These are phyloP conservation scores for Didymella lethalis DNA, from an alignment of 2,329 filamentous ascomycete species.

Conservation along the genomic window DNA sequence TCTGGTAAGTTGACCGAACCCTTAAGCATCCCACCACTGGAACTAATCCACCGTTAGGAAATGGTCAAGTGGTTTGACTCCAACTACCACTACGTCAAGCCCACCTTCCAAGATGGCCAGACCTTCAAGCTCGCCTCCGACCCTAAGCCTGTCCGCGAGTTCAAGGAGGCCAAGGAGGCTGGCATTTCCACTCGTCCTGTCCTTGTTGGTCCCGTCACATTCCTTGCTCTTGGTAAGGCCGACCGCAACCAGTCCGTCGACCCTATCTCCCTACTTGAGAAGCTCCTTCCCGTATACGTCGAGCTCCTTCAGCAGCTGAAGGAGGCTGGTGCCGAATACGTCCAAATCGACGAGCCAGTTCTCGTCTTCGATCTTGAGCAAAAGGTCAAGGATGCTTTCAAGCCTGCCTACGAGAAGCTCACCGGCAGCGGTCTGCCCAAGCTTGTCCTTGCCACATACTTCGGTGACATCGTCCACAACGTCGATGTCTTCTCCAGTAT, in stretches of 20 bases:
- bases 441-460: constrained; percentile 94
- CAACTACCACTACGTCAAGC: constrained; percentile 99
- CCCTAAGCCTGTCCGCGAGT: constrained; percentile 94
- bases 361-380: constrained; percentile 92
- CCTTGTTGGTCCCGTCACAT: constrained; percentile 93
- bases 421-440: constrained; percentile 82
- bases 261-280: constrained; percentile 91
- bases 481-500: constrained; percentile 82
- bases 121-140: constrained; percentile 85
- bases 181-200: constrained; percentile 93
- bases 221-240: constrained; percentile 97
- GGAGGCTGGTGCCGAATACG: constrained; percentile 91
- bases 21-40: not conserved
- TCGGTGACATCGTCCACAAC: constrained; percentile 99
- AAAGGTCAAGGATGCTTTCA: constrained; percentile 96
- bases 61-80: constrained; percentile 99
- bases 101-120: constrained; percentile 96
- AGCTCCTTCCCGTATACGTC: constrained; percentile 93
- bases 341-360: constrained; percentile 98
- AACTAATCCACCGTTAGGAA: constrained; percentile 64
- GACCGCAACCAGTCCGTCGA: constrained; percentile 93
- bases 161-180: constrained; percentile 97
- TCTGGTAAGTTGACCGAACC: constrained; percentile 61
- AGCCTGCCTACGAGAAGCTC: constrained; percentile 94
- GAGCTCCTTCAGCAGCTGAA: constrained; percentile 94